A percentile compares a stretch with the other conserved stretches of the same genome.
Evolutionary conservation across 139 green algal species (phyloP).

Genomic region (Ettlia oleoabundans): DNA sequence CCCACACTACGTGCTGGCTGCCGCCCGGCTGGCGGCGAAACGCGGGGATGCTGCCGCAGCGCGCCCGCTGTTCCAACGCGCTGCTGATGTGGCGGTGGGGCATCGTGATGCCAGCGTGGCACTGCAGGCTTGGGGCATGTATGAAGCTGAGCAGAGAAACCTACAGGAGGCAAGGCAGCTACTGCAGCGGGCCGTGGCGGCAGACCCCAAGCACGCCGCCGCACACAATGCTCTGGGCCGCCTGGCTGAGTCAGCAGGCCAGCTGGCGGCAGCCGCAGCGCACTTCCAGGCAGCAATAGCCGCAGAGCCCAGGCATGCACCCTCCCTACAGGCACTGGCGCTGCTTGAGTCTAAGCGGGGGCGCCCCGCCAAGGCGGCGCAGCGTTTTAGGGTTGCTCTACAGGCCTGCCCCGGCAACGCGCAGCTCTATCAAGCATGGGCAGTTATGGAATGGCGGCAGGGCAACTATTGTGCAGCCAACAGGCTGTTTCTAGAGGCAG

Average conservation of each 20-base stretch:
- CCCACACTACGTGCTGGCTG: conserved; percentile 21
- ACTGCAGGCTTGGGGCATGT: conserved; percentile 32
- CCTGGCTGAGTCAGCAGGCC: conserved; percentile 9
- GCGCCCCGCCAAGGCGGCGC: conserved; percentile 24
- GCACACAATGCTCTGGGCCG: conserved; percentile 10
- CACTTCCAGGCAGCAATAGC: conserved; percentile 1
- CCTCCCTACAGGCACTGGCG: conserved; percentile 59
- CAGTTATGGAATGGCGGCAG: conserved; percentile 56
- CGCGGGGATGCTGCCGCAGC: conserved; percentile 1
- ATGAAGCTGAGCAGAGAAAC: conserved; percentile 18
- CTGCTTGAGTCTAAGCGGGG: conserved; percentile 53
- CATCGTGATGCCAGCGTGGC: background rate
- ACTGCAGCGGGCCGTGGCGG: conserved; percentile 45
- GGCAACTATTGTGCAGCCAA: conserved; percentile 47
- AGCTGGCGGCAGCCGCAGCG: background rate
- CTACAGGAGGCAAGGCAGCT: conserved; percentile 36
- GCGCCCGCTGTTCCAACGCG: background rate
- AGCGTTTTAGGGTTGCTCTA: conserved; percentile 47
- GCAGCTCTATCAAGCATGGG: conserved; percentile 30
- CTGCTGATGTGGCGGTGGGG: background rate
- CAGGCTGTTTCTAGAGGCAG: conserved; percentile 47
- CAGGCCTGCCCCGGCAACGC: conserved; percentile 2
- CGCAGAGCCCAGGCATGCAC: conserved; percentile 3
- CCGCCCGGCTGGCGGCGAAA: background rate
- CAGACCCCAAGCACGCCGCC: conserved; percentile 35